phyloP scores from a whole-genome alignment of 177 flowering plant genomes.

The Vitis hybrid region DNA sequence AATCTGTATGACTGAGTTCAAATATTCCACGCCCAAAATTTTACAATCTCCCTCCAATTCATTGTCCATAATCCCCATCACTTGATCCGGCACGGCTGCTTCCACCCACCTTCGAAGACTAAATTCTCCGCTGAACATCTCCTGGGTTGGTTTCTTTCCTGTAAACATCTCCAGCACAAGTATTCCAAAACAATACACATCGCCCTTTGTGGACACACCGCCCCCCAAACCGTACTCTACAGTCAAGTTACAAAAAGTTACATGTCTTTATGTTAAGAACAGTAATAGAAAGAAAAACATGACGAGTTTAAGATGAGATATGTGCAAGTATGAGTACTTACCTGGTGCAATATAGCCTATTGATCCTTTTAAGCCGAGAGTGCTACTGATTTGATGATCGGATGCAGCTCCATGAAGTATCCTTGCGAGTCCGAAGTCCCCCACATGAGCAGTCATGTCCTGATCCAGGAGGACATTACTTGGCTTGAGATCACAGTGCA shows the following conservation, averaged over 20 bases:
- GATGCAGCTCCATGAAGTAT: constrained; percentile 10
- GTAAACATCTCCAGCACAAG: constrained; percentile 18
- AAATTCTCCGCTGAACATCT: constrained; percentile 15
- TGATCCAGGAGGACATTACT: constrained; percentile 14
- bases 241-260: background rate
- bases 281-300: no score
- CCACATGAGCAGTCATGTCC: constrained; percentile 25
- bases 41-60: background rate
- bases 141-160: constrained; percentile 20
- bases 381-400: constrained; percentile 2
- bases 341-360: constrained; percentile 25
- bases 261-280: no score
- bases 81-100: constrained; percentile 1
- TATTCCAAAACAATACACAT: constrained; percentile 18
- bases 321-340: background rate
- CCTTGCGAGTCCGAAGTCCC: constrained; percentile 20
- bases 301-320: no score
- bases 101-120: constrained; percentile 15
- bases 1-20: constrained; percentile 16
- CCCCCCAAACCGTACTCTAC: constrained; percentile 6
- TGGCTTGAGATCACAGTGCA: constrained; percentile 10
- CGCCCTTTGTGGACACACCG: constrained; percentile 4
- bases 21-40: background rate
- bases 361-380: constrained; percentile 21
- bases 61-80: constrained; percentile 7